These are phyloP conservation scores for Beta vulgaris DNA, from an alignment of 148 eudicot genomes.

Conservation along the genomic window DNA sequence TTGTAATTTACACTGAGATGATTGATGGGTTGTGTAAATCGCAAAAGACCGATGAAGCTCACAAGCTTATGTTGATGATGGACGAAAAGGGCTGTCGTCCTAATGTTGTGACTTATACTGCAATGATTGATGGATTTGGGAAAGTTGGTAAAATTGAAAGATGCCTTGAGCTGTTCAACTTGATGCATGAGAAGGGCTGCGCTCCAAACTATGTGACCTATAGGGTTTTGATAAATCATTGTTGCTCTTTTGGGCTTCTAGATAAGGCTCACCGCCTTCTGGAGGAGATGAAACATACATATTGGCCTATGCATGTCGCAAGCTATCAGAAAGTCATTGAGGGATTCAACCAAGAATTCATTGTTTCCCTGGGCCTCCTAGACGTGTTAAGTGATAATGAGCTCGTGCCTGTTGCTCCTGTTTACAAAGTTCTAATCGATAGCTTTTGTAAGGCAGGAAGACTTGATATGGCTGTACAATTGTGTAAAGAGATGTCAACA, in stretches of 20 bases:
- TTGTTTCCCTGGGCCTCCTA: slow-evolving; percentile 54
- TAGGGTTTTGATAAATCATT: slow-evolving; percentile 69
- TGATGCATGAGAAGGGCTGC: slow-evolving; percentile 73
- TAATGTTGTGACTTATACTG: slow-evolving; percentile 92
- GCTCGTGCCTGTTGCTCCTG: slow-evolving; percentile 53
- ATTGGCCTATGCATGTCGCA: slow-evolving; percentile 76
- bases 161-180: slow-evolving; percentile 59
- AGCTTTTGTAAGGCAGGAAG: slow-evolving; percentile 78
- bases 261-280: slow-evolving; percentile 74
- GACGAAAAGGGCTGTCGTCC: slow-evolving; percentile 81
- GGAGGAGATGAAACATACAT: slow-evolving; percentile 92
- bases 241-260: slow-evolving; percentile 61
- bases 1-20: slow-evolving; percentile 80
- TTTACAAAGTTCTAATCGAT: slow-evolving; percentile 67
- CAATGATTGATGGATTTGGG: slow-evolving; percentile 89
- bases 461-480: slow-evolving; percentile 62
- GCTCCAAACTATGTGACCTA: slow-evolving; percentile 88
- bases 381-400: slow-evolving; percentile 51
- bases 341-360: slow-evolving; percentile 77
- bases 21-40: slow-evolving; percentile 91
- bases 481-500: slow-evolving; percentile 61
- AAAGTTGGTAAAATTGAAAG: slow-evolving; percentile 68
- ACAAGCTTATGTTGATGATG: slow-evolving; percentile 90
- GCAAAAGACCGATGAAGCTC: slow-evolving; percentile 83
- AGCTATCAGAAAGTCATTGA: slow-evolving; percentile 80